These are phyloP conservation scores for Didymella segeticola DNA, from an alignment of 2,329 filamentous ascomycete species.

Conservation along the genomic window DNA sequence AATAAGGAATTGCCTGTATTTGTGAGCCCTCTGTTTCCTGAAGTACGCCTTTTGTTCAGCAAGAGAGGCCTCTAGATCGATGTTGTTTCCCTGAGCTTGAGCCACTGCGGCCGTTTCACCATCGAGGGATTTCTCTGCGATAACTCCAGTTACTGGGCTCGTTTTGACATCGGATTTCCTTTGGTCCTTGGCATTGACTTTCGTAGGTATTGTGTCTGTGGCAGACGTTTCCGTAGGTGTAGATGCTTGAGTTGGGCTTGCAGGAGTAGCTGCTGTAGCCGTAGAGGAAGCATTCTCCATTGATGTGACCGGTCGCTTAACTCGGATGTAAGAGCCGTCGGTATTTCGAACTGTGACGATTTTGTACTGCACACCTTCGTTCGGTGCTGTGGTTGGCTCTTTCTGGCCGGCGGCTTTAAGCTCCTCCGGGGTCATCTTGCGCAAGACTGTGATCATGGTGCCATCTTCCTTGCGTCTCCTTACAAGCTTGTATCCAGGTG, in stretches of 20 bases:
- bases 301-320: neutral
- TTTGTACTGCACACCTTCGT: neutral
- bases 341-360: neutral
- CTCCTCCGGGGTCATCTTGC: neutral
- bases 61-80: neutral
- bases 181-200: neutral
- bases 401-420: neutral
- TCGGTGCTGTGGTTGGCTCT: neutral
- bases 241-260: neutral
- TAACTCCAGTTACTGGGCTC: neutral
- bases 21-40: neutral
- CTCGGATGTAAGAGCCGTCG: neutral
- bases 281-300: neutral
- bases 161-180: neutral
- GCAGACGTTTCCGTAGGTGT: neutral
- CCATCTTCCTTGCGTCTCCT: neutral
- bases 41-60: neutral
- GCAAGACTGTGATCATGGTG: neutral
- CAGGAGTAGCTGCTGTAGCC: neutral
- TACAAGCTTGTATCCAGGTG: neutral
- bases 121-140: neutral
- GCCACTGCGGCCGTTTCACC: neutral
- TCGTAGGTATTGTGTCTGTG: neutral
- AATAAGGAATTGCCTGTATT: neutral
- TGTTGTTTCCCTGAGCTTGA: neutral